A percentile compares a stretch with the other conserved stretches of the same genome.
These are phyloP conservation scores for Akanthomyces dipterigenus DNA, from an alignment of 2,329 filamentous ascomycete species.

Conservation along the genomic window DNA sequence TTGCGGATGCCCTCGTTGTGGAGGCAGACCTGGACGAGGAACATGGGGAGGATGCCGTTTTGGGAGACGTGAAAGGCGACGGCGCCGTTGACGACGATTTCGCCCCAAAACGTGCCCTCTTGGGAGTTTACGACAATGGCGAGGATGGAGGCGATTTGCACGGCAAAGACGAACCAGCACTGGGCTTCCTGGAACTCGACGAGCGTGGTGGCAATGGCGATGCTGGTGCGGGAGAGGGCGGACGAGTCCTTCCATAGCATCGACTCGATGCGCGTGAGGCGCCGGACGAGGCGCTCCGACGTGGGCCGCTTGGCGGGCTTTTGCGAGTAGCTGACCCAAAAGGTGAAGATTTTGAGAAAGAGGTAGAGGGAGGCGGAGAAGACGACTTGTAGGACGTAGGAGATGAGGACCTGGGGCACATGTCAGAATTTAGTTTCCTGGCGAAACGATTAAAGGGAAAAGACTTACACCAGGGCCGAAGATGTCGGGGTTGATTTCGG, in stretches of 20 bases:
- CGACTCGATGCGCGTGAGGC: slow-evolving; percentile 28
- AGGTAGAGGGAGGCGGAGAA: slow-evolving; percentile 29
- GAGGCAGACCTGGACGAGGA: slow-evolving; percentile 30
- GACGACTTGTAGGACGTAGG: slow-evolving; percentile 31
- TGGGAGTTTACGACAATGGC: slow-evolving; percentile 34
- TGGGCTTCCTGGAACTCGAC: slow-evolving; percentile 35
- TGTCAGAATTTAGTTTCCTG: too few species aligned
- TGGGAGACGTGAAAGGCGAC: slow-evolving; percentile 31
- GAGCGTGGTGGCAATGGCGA: slow-evolving; percentile 33
- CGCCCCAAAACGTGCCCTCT: slow-evolving; percentile 33
- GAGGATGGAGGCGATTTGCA: slow-evolving; percentile 34
- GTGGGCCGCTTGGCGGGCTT: slow-evolving; percentile 17
- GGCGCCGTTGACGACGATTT: slow-evolving; percentile 31
- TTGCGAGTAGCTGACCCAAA: slow-evolving; percentile 28
- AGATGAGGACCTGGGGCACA: slow-evolving; percentile 35
- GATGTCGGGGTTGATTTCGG: slow-evolving; percentile 33
- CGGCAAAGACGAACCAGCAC: slow-evolving; percentile 33
- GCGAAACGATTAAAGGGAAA: too few species aligned
- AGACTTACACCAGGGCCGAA: slow-evolving; percentile 31
- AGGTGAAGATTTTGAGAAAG: slow-evolving; percentile 28
- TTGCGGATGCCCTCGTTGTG: slow-evolving; percentile 34
- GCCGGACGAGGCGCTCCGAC: slow-evolving; percentile 20
- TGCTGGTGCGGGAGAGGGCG: slow-evolving; percentile 30
- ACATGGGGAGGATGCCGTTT: slow-evolving; percentile 32
- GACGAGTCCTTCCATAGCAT: slow-evolving; percentile 32